Evolutionary conservation across 2,329 filamentous ascomycete genomes (phyloP).

Genomic region (Aspergillus arachidicola): DNA sequence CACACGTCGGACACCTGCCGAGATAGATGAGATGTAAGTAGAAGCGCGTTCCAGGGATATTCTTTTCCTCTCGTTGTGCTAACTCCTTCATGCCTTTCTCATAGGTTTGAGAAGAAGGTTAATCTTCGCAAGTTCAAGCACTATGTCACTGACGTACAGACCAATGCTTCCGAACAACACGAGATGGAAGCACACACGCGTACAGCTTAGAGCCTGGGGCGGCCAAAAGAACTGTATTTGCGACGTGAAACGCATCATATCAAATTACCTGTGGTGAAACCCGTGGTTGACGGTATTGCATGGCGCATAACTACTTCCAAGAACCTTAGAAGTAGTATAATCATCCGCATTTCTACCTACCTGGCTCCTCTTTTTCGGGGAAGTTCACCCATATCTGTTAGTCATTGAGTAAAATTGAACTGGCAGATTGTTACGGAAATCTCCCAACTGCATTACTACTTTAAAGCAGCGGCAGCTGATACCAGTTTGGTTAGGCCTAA

Average conservation of each 20-base stretch:
- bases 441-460: too few species aligned
- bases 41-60: neutral
- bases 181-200: neutral
- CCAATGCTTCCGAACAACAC: conserved; percentile 9
- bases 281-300: too few species aligned
- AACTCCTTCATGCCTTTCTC: neutral
- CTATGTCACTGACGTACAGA: conserved; percentile 41
- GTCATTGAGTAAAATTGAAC: too few species aligned
- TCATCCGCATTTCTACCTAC: too few species aligned
- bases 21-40: conserved; percentile 51
- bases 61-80: neutral
- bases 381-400: too few species aligned
- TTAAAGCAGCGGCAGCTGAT: neutral
- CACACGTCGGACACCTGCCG: conserved; percentile 49
- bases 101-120: conserved; percentile 41
- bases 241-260: neutral
- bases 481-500: neutral
- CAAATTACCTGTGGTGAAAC: neutral
- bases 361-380: too few species aligned
- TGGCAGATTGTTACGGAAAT: too few species aligned
- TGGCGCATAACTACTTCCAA: too few species aligned
- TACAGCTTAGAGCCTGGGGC: neutral
- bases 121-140: conserved; percentile 40
- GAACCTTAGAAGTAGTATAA: too few species aligned
- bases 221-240: neutral